phyloP scores from a whole-genome alignment of 495 filamentous ascomycete genomes.

The Talaromyces wortmannii region DNA sequence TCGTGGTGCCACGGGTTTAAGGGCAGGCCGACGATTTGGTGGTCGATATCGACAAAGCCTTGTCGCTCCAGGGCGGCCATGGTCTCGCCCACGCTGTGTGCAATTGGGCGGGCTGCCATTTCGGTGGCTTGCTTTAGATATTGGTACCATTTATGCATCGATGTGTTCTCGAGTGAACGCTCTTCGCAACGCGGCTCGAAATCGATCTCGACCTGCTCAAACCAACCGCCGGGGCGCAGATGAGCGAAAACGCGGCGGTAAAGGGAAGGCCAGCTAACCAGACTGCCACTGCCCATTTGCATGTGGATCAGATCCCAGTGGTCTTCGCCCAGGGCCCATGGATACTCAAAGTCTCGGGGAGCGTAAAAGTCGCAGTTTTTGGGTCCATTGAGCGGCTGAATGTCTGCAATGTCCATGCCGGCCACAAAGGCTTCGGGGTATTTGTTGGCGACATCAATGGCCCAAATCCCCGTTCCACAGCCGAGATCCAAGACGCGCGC shows the following conservation, averaged over 20 bases:
- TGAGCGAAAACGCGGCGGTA: slow-evolving; percentile 71
- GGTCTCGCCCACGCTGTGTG: slow-evolving; percentile 54
- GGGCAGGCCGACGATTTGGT: slow-evolving; percentile 65
- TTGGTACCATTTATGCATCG: slow-evolving; percentile 59
- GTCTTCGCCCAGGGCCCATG: slow-evolving; percentile 69
- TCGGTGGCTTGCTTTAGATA: slow-evolving; percentile 66
- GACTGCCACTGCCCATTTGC: slow-evolving; percentile 73
- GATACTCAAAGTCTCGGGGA: slow-evolving; percentile 70
- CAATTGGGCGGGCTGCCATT: slow-evolving; percentile 55
- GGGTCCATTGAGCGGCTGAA: slow-evolving; percentile 72
- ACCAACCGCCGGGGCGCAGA: slow-evolving; percentile 71
- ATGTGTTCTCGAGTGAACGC: slow-evolving; percentile 45
- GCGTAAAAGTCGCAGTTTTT: slow-evolving; percentile 59
- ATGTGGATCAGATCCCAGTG: slow-evolving; percentile 86
- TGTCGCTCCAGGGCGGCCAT: slow-evolving; percentile 55
- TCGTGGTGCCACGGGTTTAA: slow-evolving; percentile 75
- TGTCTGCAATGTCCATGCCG: slow-evolving; percentile 72
- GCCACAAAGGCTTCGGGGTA: slow-evolving; percentile 57
- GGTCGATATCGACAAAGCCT: slow-evolving; percentile 80
- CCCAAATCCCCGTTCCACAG: slow-evolving; percentile 88
- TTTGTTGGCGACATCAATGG: slow-evolving; percentile 73
- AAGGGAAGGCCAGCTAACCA: slow-evolving; percentile 68
- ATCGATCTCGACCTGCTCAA: slow-evolving; percentile 95
- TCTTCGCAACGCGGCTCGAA: slow-evolving; percentile 73
- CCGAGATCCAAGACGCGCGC: slow-evolving; percentile 72